Evolutionary conservation across 345 rosid genomes (phyloP), one percentile per base, ranked within the genome.

Genomic region (Eucalyptus erythrocorys): DNA sequence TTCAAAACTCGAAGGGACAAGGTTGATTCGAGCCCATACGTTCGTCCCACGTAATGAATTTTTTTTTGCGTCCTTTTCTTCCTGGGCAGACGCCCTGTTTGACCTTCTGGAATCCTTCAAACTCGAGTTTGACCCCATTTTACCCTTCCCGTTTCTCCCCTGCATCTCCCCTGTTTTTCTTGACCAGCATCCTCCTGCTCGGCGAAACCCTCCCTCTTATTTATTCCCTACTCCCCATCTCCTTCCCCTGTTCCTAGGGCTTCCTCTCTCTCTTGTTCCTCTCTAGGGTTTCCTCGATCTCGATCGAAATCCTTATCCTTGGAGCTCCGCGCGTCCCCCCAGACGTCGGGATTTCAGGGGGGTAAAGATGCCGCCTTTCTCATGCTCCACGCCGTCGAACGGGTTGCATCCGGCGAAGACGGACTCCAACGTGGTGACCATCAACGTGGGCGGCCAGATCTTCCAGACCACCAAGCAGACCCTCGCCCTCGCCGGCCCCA

Each of bases 391-490:
- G 40, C 27, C 50, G 51, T 42, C 87, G 13, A 27, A 17, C 40
- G 81, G 85, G 87, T 51, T 79, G 59, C 87, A 37, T 40, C 87
- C 40, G 51, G 48, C 87, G 80, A 87, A 59, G 30, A 37, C 37
- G 86, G 91, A 88, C 87, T 13, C 89, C 87, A 92, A 93, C 37
- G 79, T 94, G 12, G 91, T 96, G 47, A 93, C 97, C 37, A 86
- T 98, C 82, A 94, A 96, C 87, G 99, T 97, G 10, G 99, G 99
- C 76, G 96, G 96, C 30, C 94, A 95, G 89, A 93, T 95, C 51
- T 96, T 98, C 89, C 99, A 97, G 55, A 94, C 99, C 30, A 95
- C 97, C 47, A 94, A 94, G 87, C 98, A 94, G 85, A 97, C 99
- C 87, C 90, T 97, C 40, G 24, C 92, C 76, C 88, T 92, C 15